Evolutionary conservation across 1,284 basidiomycete species (phyloP), one percentile per base, ranked within the genome.

Genomic region (Amylostereum areolatum): DNA sequence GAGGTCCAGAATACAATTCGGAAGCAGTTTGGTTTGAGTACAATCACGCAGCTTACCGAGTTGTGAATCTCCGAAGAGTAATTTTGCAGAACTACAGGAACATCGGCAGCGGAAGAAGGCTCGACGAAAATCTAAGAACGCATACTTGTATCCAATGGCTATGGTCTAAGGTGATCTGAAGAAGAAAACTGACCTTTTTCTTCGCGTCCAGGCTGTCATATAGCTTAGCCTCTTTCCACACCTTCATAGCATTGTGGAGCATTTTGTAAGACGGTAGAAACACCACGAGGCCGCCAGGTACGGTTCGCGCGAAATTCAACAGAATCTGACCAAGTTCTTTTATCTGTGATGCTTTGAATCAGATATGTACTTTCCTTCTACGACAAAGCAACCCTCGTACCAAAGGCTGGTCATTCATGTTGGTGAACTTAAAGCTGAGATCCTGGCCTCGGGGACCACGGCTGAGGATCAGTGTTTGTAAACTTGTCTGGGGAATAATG

Each of bases 251-350:
- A 29, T 70, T 68, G 53, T 89, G 79, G 30, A 98, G 70, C 56
- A 93, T 94, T 25, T 75, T 78, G 64, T 99, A 99, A 0, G 93
- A 97, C 0, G 96, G 95, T 35, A 98, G 81, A 62, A 99, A 99
- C 4, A 97, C 86, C 24, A 99, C 89, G 64, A 98, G 77, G 0
- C 96, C 96, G 34, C 84, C 84, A 0, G 93, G 92, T 2, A 96
- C 77, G 27, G 95, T 66, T 35, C 79, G 85, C 36, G 80, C 74
- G 43, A 95, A 80, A 58, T 96, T 97, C 34, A 83, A 63, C 37
- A 99, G 66, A 4, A 89, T 78, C 46, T 90, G 85, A 0, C 93
- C 95, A 1, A 99, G 76, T 59, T 98, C 95, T 25, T 76, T 74
- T 11, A 96, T 74, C 88, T 94, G 54, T 10, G 37, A 1, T 43